These are phyloP conservation scores for Nitzschia sp. DNA, from an alignment of 108 stramenopile genomes.

Conservation along the genomic window DNA sequence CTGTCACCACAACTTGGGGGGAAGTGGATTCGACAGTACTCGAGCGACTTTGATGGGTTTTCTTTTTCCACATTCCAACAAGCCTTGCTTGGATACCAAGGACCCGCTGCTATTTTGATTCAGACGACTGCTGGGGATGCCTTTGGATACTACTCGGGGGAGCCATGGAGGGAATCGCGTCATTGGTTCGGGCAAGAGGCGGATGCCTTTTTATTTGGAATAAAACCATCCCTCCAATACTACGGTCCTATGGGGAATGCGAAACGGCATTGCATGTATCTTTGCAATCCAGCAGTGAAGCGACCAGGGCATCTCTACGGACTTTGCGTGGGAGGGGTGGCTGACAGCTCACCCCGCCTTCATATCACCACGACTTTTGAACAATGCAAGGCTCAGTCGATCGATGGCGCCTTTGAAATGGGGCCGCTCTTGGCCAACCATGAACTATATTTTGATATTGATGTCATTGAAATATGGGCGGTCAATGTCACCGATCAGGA, in stretches of 20 bases:
- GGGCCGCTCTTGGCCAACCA: slow-evolving; percentile 30
- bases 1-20: not conserved
- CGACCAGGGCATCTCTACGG: slow-evolving; percentile 16
- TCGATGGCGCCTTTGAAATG: slow-evolving; percentile 31
- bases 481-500: slow-evolving; percentile 4
- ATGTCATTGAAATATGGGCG: slow-evolving; percentile 38
- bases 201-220: slow-evolving; percentile 21
- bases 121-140: slow-evolving; percentile 16
- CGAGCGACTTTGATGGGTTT: slow-evolving; percentile 29
- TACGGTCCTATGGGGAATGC: not conserved
- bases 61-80: slow-evolving; percentile 31
- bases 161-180: slow-evolving; percentile 28
- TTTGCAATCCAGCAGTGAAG: not conserved
- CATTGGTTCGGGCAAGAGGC: slow-evolving; percentile 18
- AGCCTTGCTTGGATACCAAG: slow-evolving; percentile 32
- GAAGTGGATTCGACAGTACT: slow-evolving; percentile 27
- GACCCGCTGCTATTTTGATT: slow-evolving; percentile 36
- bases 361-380: slow-evolving; percentile 36
- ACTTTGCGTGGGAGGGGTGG: slow-evolving; percentile 36
- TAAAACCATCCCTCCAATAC: slow-evolving; percentile 9
- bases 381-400: slow-evolving; percentile 21
- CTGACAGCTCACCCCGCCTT: slow-evolving; percentile 29
- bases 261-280: slow-evolving; percentile 8
- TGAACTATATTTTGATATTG: slow-evolving; percentile 31
- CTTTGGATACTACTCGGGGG: slow-evolving; percentile 33